Base-by-base conservation (phyloP, 768 basidiomycete genomes). In the Antrodiella citrinella region DNA sequence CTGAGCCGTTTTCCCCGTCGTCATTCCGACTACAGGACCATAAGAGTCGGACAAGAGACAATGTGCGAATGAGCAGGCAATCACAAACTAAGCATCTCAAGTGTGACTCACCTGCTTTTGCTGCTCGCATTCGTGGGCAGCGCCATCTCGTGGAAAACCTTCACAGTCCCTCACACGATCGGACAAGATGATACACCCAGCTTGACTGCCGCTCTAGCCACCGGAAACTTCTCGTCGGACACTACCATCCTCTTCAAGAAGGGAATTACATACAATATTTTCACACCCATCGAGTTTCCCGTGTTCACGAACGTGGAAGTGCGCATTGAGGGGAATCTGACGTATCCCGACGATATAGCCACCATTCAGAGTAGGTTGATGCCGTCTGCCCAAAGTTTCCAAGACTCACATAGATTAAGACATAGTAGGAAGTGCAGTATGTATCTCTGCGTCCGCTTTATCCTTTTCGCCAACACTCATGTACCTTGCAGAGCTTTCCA, bases 261-360 rank as follows among this genome's bases (percentile, higher is more conserved):
- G 47, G 78, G 80, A 30, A 62, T 72, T 18, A 77, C 72, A 0
- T 84, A 84, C 57, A 84, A 82, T 56, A 74, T 81, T 4, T 80
- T 75, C 58, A 78, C 77, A 2, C 77, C 81, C 0, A 69, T 82
- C 63, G 72, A 67, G 49, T 83, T 83, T 49, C 77, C 79, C 0
- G 59, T 56, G 0, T 59, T 82, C 47, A 74, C 68, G 26, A 81
- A 81, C 52, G 80, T 82, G 15, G 78, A 80, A 51, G 67, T 84
- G 19, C 62, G 63, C 24, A 69, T 82, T 49, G 73, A 80, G 47
- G 81, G 80, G 1, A 82, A 82, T 49, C 46, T 82, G 53, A 76
- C 74, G 3, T 79, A 80, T 55, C 78, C 78, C 0, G 64, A 57
- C 13, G 71, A 76, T 65, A 74, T 83, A 51, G 55, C 73, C 19